phyloP scores from a whole-genome alignment of 257 asterid genomes.

The Craterostigma plantagineum region DNA sequence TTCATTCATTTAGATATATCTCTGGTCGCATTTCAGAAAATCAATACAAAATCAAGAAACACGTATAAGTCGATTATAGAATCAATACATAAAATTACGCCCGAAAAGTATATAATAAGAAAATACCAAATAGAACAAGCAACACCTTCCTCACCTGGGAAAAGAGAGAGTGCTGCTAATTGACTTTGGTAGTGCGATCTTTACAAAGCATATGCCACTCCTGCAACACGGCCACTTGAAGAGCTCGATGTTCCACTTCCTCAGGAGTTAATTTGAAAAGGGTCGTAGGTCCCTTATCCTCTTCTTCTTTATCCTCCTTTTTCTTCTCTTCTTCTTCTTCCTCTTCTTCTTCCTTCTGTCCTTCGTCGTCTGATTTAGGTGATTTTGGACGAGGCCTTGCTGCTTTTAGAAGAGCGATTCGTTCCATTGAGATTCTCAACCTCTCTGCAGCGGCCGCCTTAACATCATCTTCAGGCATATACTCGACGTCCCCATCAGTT shows the following conservation, averaged over 20 bases:
- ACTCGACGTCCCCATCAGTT: slow-evolving; percentile 73
- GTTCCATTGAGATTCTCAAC: slow-evolving; percentile 74
- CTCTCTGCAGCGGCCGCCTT: slow-evolving; percentile 76
- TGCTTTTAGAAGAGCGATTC: slow-evolving; percentile 69
- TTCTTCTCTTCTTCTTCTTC: slow-evolving; percentile 17
- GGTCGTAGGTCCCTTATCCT: slow-evolving; percentile 43
- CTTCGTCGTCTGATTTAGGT: slow-evolving; percentile 27
- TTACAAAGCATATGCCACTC: slow-evolving; percentile 87
- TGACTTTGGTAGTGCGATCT: slow-evolving; percentile 49
- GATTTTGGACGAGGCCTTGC: slow-evolving; percentile 67
- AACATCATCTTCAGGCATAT: slow-evolving; percentile 93
- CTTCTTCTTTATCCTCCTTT: slow-evolving; percentile 5
- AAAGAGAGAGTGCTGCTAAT: slow-evolving; percentile 10
- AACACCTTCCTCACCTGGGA: not conserved
- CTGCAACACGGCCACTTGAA: slow-evolving; percentile 72
- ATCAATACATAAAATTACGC: no score
- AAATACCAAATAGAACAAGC: not conserved
- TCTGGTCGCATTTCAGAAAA: no score
- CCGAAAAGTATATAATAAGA: not conserved
- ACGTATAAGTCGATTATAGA: no score
- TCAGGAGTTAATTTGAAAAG: slow-evolving; percentile 58
- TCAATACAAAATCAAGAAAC: no score
- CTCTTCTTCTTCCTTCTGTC: slow-evolving; percentile 25
- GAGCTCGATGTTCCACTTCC: slow-evolving; percentile 89
- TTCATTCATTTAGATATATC: no score